phyloP scores from a whole-genome alignment of 352 stramenopile genomes.

The Phytophthora pini region DNA sequence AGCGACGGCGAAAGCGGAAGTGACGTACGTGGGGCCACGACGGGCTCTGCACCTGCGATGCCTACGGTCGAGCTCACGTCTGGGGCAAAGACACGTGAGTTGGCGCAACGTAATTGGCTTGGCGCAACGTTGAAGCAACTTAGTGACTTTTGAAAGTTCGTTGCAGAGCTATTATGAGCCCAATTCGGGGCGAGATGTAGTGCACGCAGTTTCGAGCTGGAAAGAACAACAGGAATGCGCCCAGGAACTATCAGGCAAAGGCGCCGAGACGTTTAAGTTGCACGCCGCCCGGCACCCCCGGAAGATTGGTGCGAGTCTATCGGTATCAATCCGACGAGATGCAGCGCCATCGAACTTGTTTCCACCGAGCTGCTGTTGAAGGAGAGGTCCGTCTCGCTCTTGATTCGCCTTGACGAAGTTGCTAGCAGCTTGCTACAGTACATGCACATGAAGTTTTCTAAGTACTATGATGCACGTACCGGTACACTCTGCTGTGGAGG shows the following conservation, averaged over 20 bases:
- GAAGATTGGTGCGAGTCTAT: slow-evolving; percentile 13
- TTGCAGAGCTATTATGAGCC: too few species aligned
- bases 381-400: slow-evolving; percentile 8
- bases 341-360: not conserved
- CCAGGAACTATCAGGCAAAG: slow-evolving; percentile 14
- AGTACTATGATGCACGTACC: too few species aligned
- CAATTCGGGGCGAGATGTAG: too few species aligned
- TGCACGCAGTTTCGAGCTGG: too few species aligned
- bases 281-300: slow-evolving; percentile 2
- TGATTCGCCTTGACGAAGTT: slow-evolving; percentile 1
- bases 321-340: slow-evolving; percentile 14
- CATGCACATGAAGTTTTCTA: too few species aligned
- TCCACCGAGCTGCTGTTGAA: not conserved
- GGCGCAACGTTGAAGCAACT: not conserved
- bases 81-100: slow-evolving; percentile 1
- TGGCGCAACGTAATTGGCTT: slow-evolving; percentile 11
- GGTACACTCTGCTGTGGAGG: too few species aligned
- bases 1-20: slow-evolving; percentile 23
- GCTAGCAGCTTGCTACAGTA: too few species aligned
- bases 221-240: too few species aligned
- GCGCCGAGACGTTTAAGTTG: slow-evolving; percentile 4
- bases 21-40: slow-evolving; percentile 22
- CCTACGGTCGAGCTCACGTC: not conserved
- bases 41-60: not conserved
- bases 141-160: too few species aligned